A percentile compares a stretch with the other conserved stretches of the same genome.
These are phyloP conservation scores for Tylopilus plumbeoviolaceoides DNA, from an alignment of 768 basidiomycete genomes.

Conservation along the genomic window DNA sequence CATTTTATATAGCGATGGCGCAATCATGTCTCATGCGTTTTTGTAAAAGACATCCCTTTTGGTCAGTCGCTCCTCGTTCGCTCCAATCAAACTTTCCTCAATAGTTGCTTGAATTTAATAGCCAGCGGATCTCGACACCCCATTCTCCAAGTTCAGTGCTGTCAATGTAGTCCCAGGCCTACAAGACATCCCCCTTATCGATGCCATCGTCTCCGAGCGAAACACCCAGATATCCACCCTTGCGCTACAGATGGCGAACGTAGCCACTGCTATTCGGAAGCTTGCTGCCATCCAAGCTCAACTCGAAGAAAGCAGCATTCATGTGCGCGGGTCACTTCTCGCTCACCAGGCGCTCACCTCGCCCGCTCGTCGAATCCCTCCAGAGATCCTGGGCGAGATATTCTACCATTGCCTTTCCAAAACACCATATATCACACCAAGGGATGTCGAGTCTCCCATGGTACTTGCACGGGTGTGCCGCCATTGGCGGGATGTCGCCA, in stretches of 20 bases:
- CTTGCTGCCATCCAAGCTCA: constrained; percentile 13
- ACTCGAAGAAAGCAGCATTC: constrained; percentile 17
- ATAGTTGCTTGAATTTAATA: not conserved
- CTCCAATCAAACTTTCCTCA: not conserved
- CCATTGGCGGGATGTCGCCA: constrained; percentile 29
- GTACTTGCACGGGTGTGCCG: constrained; percentile 27
- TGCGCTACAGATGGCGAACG: constrained; percentile 14
- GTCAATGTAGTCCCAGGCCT: constrained; percentile 10
- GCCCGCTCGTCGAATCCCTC: constrained; percentile 19
- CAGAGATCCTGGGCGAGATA: constrained; percentile 30
- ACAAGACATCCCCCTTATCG: constrained; percentile 16
- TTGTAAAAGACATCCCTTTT: constrained; percentile 16
- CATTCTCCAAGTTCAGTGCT: constrained; percentile 9
- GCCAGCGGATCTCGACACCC: constrained; percentile 17
- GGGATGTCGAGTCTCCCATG: constrained; percentile 19
- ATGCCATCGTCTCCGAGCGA: constrained; percentile 18
- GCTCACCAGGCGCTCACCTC: constrained; percentile 24
- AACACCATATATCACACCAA: constrained; percentile 24
- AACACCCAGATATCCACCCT: constrained; percentile 20
- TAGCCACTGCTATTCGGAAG: constrained; percentile 17
- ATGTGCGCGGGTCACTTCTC: constrained; percentile 19
- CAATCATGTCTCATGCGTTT: constrained; percentile 31
- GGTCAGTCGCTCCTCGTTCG: constrained; percentile 9
- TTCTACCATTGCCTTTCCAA: constrained; percentile 27
- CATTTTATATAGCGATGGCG: constrained; percentile 23